A percentile compares a stretch with the other conserved stretches of the same genome.
phyloP scores from a whole-genome alignment of 768 basidiomycete species.

The Exidia glandulosa region DNA sequence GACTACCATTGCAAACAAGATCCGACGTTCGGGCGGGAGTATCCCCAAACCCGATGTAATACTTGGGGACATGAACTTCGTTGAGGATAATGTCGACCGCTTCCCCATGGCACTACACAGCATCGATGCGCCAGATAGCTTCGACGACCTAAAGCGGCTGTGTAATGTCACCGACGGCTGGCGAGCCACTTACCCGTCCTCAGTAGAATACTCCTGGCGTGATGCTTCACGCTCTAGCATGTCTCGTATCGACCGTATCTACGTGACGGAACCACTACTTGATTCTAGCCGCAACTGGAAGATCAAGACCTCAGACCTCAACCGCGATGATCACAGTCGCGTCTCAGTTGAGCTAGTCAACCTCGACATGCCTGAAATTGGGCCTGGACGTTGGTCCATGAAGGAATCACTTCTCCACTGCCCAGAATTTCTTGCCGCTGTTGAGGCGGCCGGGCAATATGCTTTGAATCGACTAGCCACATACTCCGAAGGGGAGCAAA shows the following conservation, averaged over 20 bases:
- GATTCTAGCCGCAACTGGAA: background rate
- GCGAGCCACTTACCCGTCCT: background rate
- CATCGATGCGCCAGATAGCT: background rate
- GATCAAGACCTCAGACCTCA: background rate
- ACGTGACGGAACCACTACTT: background rate
- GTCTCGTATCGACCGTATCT: background rate
- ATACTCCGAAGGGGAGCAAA: too few relatives aligned
- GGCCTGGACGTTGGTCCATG: background rate
- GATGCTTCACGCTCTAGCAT: background rate
- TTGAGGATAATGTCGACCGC: slow-evolving; percentile 11
- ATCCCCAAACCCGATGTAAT: slow-evolving; percentile 7
- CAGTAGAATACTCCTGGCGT: background rate
- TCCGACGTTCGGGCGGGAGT: background rate
- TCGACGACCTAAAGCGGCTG: background rate
- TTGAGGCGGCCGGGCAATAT: too few relatives aligned
- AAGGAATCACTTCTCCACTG: background rate
- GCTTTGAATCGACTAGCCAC: background rate
- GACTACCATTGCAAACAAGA: background rate
- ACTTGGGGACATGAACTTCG: slow-evolving; percentile 12
- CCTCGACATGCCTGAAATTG: background rate
- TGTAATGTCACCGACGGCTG: background rate
- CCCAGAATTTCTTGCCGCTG: too few relatives aligned
- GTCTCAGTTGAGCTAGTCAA: background rate
- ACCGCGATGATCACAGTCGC: background rate
- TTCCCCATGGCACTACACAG: slow-evolving; percentile 1